Base-by-base conservation (phyloP, 805 yeast species). In the Wickerhamomyces canadensis region DNA sequence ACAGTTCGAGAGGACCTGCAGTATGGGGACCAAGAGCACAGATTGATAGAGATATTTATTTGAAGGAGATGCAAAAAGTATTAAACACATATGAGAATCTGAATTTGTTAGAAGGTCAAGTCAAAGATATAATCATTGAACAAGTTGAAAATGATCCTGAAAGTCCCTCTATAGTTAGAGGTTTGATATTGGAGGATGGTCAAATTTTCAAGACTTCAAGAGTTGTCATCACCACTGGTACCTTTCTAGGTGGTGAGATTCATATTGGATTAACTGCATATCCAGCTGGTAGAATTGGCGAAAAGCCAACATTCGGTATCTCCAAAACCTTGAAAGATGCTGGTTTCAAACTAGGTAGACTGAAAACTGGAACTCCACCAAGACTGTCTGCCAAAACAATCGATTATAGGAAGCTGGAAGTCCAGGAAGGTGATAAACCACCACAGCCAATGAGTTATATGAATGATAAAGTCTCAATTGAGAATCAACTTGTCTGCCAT, bases 21-120 rank as follows among this genome's bases (percentile, higher is more conserved):
- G 98, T 91, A 2, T 95, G 97, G 86, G 98, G 98, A 0, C 97
- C 96, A 7, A 64, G 99, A 42, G 96, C 96, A 1, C 98, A 93
- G 62, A 91, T 93, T 22, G 98, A 93, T 59, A 67, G 99, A 45
- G 65, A 75, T 31, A 69, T 91, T 2, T 93, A 93, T 57, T 63
- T 82, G 49, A 52, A 57, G 13, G 88, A 84, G 51, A 88, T 93
- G 97, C 95, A 85, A 54, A 51, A 60, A 3, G 79, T 68, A 39
- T 65, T 93, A 17, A 55, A 61, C 28, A 57, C 62, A 43, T 80
- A 80, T 55, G 64, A 67, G 9, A 76, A 81, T 41, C 66, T 88
- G 42, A 60, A 65, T 8, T 43, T 78, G 35, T 34, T 74, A 37
- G 80, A 84, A 51, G 95, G 82, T 5, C 80, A 79, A 54, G 97